These are phyloP conservation scores for Hypoxylon sp. DNA, from an alignment of 2,329 filamentous ascomycete genomes.

Conservation along the genomic window DNA sequence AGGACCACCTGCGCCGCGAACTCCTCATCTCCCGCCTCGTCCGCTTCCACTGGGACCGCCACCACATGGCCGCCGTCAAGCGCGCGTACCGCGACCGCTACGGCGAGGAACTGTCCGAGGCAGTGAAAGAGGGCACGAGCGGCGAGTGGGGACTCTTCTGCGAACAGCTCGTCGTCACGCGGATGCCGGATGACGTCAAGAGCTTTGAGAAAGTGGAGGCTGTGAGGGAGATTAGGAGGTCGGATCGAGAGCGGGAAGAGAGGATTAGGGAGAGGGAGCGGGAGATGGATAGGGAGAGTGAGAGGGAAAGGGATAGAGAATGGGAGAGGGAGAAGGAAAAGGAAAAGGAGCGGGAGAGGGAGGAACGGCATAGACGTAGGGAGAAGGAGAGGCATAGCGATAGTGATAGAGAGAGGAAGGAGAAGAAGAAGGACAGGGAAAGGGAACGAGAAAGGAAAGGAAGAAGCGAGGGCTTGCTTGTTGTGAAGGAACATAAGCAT, in stretches of 20 bases:
- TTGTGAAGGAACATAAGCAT: slow-evolving; percentile 50
- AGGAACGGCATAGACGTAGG: slow-evolving; percentile 21
- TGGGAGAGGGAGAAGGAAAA: slow-evolving; percentile 28
- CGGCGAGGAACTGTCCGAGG: slow-evolving; percentile 78
- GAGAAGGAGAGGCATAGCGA: slow-evolving; percentile 38
- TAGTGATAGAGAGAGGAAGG: slow-evolving; percentile 33
- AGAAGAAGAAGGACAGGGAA: slow-evolving; percentile 34
- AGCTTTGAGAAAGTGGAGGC: slow-evolving; percentile 62
- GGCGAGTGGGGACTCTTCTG: slow-evolving; percentile 85
- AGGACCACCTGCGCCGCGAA: slow-evolving; percentile 82
- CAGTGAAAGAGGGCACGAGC: slow-evolving; percentile 81
- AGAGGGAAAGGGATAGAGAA: slow-evolving; percentile 39
- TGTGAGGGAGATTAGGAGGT: slow-evolving; percentile 43
- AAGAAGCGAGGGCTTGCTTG: slow-evolving; percentile 45
- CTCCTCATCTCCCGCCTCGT: slow-evolving; percentile 90
- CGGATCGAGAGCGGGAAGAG: slow-evolving; percentile 41
- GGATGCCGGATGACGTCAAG: slow-evolving; percentile 72
- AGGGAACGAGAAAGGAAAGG: slow-evolving; percentile 32
- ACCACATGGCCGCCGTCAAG: slow-evolving; percentile 86
- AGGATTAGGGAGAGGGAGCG: slow-evolving; percentile 40
- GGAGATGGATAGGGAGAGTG: slow-evolving; percentile 24
- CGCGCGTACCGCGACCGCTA: slow-evolving; percentile 85
- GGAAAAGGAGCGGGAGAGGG: slow-evolving; percentile 34
- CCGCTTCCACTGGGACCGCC: slow-evolving; percentile 90
- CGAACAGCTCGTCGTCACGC: slow-evolving; percentile 74